Percentiles rank a stretch among this genome's conserved stretches.
These are phyloP conservation scores for Catenaria anguillulae DNA, from an alignment of 371 early-diverging fungal species.

Conservation along the genomic window DNA sequence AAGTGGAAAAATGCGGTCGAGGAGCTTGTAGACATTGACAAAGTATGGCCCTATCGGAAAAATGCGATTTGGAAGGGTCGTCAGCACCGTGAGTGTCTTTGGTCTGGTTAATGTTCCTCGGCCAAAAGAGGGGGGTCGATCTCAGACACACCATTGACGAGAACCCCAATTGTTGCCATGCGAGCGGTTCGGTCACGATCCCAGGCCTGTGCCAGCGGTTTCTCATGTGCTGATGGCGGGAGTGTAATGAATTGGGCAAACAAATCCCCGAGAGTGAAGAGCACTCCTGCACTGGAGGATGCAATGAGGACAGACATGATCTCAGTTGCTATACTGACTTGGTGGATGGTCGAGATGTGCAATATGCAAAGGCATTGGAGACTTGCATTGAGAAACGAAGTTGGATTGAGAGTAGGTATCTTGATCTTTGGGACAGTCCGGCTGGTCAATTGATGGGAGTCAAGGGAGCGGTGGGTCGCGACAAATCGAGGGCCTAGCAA, in stretches of 20 bases:
- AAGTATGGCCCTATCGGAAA: conserved; percentile 1
- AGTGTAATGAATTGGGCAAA: neutral
- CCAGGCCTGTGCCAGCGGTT: neutral
- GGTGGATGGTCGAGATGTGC: too few species aligned
- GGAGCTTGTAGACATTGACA: neutral
- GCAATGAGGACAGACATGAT: neutral
- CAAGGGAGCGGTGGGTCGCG: too few species aligned
- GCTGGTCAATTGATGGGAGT: too few species aligned
- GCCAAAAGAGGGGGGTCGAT: too few species aligned
- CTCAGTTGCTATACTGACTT: too few species aligned
- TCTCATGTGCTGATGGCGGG: neutral
- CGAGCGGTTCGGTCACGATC: neutral
- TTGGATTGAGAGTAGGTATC: too few species aligned
- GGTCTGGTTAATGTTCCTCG: neutral
- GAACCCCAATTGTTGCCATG: neutral
- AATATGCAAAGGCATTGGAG: too few species aligned
- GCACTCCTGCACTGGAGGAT: neutral
- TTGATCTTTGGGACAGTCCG: too few species aligned
- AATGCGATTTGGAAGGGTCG: neutral
- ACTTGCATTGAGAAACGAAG: too few species aligned
- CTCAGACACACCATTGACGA: neutral
- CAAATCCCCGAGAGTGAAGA: neutral
- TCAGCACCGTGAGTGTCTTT: neutral
- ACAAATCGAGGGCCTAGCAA: too few species aligned
- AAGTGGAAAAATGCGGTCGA: neutral